These are phyloP conservation scores for Setomelanomma holmii DNA, from an alignment of 2,329 filamentous ascomycete genomes.

Conservation along the genomic window DNA sequence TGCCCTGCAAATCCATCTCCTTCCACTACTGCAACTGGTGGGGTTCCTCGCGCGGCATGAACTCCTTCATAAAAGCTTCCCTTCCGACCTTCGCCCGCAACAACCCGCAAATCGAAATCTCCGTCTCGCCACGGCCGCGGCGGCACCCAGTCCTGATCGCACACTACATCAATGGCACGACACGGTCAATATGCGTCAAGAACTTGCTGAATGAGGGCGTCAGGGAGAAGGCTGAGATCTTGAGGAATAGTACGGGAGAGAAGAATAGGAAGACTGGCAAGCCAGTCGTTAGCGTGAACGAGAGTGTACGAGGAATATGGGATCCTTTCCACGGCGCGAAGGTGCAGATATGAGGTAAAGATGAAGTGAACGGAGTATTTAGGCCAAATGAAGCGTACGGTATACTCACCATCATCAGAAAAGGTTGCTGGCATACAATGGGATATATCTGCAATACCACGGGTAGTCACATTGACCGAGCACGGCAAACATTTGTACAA, in stretches of 20 bases:
- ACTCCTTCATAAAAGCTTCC: conserved; percentile 80
- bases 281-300: conserved; percentile 67
- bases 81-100: conserved; percentile 79
- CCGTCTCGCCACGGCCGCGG: conserved; percentile 85
- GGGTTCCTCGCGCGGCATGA: conserved; percentile 93
- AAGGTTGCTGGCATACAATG: too few relatives aligned
- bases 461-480: not conserved
- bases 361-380: not conserved
- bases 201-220: conserved; percentile 85
- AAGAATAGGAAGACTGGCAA: conserved; percentile 68
- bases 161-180: conserved; percentile 88
- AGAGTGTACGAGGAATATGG: conserved; percentile 71
- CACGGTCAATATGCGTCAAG: conserved; percentile 86
- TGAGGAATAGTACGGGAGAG: conserved; percentile 78
- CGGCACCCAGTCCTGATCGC: conserved; percentile 89
- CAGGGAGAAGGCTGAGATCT: conserved; percentile 75
- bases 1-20: conserved; percentile 94
- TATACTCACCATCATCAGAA: too few relatives aligned
- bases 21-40: conserved; percentile 98
- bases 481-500: not conserved
- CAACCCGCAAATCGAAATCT: conserved; percentile 90
- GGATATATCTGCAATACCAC: not conserved
- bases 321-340: conserved; percentile 67
- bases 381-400: too few relatives aligned
- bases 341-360: conserved; percentile 32